Percentiles rank a stretch among this genome's conserved stretches.
Evolutionary conservation across 345 rosid genomes (phyloP).

Genomic region (Triadica sebifera): DNA sequence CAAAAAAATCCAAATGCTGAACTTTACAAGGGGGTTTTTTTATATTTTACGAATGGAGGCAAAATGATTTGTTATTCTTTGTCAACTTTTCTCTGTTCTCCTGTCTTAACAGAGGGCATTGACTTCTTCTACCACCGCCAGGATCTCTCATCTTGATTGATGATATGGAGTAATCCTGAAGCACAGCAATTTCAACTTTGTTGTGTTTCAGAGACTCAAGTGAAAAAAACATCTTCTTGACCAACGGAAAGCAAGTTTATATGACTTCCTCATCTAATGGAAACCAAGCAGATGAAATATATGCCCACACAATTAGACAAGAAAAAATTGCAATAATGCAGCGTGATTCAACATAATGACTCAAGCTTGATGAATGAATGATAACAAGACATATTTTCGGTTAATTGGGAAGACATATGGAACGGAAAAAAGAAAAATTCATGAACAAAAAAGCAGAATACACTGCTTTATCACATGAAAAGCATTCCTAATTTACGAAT

Average conservation of each 20-base stretch:
- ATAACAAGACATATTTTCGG: background rate
- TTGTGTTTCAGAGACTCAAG: background rate
- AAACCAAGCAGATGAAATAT: background rate
- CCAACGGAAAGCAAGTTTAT: background rate
- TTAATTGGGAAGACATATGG: background rate
- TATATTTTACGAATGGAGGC: too few species aligned
- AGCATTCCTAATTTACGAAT: background rate
- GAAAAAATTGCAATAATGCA: slow-evolving; percentile 1
- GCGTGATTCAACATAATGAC: background rate
- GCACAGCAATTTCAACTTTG: background rate
- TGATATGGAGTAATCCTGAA: slow-evolving; percentile 60
- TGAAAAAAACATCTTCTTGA: background rate
- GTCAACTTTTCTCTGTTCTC: slow-evolving; percentile 52
- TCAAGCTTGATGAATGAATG: background rate
- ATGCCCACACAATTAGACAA: background rate
- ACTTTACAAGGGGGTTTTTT: background rate
- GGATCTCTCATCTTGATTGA: slow-evolving; percentile 57
- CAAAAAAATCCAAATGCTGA: background rate
- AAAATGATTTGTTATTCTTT: background rate
- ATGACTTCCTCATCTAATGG: background rate
- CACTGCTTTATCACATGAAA: background rate
- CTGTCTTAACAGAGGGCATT: slow-evolving; percentile 24
- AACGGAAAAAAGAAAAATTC: background rate
- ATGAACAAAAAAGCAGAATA: too few species aligned
- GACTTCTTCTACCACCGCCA: slow-evolving; percentile 42